Conservation (phyloP, 2,329 filamentous ascomycete genomes). For the Phialophora expanda region DNA sequence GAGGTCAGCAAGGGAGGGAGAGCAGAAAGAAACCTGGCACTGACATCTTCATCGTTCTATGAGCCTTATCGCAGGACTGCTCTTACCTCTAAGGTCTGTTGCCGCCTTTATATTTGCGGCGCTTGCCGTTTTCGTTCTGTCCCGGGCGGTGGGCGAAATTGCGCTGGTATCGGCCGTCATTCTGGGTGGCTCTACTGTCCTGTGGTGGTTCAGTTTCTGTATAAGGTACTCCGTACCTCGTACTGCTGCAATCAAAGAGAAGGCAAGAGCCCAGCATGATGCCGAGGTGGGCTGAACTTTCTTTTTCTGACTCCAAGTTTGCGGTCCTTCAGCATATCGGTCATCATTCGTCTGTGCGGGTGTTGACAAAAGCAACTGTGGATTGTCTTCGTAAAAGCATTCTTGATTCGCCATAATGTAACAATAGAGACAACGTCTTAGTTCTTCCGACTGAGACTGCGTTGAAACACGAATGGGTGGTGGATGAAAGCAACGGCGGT, state of each 20-base stretch:
- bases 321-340: background rate
- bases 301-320: background rate
- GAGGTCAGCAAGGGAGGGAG: background rate
- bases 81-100: background rate
- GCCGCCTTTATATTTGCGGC: constrained; percentile 5
- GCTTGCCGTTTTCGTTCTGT: constrained; percentile 8
- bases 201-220: constrained; percentile 8
- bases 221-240: constrained; percentile 3
- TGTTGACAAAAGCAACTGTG: background rate
- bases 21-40: background rate
- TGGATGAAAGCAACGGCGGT: background rate
- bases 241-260: background rate
- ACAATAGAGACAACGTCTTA: background rate
- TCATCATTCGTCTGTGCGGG: background rate
- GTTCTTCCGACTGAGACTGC: constrained; percentile 5
- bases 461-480: background rate
- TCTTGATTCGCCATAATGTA: background rate
- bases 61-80: constrained; percentile 4
- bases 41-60: background rate
- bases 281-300: background rate
- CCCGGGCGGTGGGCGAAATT: background rate
- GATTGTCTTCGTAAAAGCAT: background rate
- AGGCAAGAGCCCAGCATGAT: background rate
- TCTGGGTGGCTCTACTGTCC: background rate
- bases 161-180: constrained; percentile 8